phyloP scores from a whole-genome alignment of 2,329 filamentous ascomycete genomes.

The Bisporella sp. region DNA sequence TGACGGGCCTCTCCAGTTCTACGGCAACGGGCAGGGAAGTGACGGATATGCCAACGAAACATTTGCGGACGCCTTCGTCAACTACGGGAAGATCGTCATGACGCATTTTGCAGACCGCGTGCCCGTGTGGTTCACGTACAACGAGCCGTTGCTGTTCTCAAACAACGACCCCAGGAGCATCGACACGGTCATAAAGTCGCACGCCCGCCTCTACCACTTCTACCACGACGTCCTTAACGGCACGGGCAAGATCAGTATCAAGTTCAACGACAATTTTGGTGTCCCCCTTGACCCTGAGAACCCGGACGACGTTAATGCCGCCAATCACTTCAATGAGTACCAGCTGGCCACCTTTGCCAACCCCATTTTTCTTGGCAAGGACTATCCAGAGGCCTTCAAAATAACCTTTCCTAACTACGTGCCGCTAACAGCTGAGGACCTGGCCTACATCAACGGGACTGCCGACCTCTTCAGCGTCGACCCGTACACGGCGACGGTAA shows the following conservation, averaged over 20 bases:
- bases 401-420: conserved; percentile 27
- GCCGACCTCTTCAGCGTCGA: conserved; percentile 51
- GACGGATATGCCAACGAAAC: conserved; percentile 27
- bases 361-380: conserved; percentile 42
- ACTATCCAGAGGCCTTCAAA: conserved; percentile 39
- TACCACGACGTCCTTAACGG: conserved; percentile 46
- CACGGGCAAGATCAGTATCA: conserved; percentile 40
- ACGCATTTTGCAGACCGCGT: conserved; percentile 43
- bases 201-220: conserved; percentile 41
- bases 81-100: conserved; percentile 45
- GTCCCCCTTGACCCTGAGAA: conserved; percentile 34
- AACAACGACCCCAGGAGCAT: conserved; percentile 14
- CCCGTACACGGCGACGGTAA: conserved; percentile 48
- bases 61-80: conserved; percentile 42
- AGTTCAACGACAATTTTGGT: conserved; percentile 37
- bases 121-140: conserved; percentile 44
- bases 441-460: conserved; percentile 41
- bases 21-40: conserved; percentile 28
- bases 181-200: conserved; percentile 34
- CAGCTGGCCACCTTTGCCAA: conserved; percentile 41
- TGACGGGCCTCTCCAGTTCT: conserved; percentile 40
- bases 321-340: conserved; percentile 31
- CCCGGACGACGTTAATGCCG: conserved; percentile 9
- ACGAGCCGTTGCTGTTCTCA: conserved; percentile 42
- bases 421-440: conserved; percentile 36